These are phyloP conservation scores for Abelmoschus esculentus DNA, from an alignment of 345 rosid genomes.

Conservation along the genomic window DNA sequence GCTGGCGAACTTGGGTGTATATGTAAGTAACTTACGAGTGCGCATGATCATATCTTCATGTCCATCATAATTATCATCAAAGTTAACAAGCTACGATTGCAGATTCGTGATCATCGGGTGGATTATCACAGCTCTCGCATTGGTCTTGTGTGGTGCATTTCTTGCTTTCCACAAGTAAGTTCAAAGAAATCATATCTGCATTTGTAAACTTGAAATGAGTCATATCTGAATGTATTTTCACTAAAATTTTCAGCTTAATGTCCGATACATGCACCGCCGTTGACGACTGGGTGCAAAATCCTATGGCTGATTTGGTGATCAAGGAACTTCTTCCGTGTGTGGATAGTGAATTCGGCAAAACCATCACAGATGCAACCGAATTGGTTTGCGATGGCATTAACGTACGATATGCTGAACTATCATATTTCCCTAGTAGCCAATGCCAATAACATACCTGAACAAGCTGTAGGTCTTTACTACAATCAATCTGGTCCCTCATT, in stretches of 20 bases:
- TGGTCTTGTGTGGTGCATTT: slow-evolving; percentile 43
- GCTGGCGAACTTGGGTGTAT: slow-evolving; percentile 32
- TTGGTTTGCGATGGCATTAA: slow-evolving; percentile 31
- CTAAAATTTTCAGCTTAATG: slow-evolving; percentile 29
- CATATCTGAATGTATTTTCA: not conserved
- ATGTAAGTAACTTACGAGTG: slow-evolving; percentile 29
- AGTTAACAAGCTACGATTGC: not conserved
- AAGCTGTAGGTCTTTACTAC: slow-evolving; percentile 32
- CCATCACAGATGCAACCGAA: slow-evolving; percentile 35
- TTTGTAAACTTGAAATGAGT: not conserved
- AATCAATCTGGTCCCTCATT: slow-evolving; percentile 68
- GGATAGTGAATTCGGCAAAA: slow-evolving; percentile 45
- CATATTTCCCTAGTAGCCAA: slow-evolving; percentile 45
- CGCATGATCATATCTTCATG: not conserved
- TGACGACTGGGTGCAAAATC: slow-evolving; percentile 70
- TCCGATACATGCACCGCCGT: slow-evolving; percentile 70
- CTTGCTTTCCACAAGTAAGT: slow-evolving; percentile 55
- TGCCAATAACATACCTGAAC: slow-evolving; percentile 31
- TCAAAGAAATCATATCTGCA: not conserved
- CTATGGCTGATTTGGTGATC: slow-evolving; percentile 55
- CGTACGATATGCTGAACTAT: slow-evolving; percentile 31
- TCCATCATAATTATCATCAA: not conserved
- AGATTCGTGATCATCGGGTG: slow-evolving; percentile 47
- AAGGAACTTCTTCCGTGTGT: slow-evolving; percentile 63
- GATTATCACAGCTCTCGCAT: slow-evolving; percentile 40